Percentiles rank a stretch among this genome's conserved stretches.
These are phyloP conservation scores for Tritrichomonas foetus DNA, from an alignment of 208 protist species.

Conservation along the genomic window DNA sequence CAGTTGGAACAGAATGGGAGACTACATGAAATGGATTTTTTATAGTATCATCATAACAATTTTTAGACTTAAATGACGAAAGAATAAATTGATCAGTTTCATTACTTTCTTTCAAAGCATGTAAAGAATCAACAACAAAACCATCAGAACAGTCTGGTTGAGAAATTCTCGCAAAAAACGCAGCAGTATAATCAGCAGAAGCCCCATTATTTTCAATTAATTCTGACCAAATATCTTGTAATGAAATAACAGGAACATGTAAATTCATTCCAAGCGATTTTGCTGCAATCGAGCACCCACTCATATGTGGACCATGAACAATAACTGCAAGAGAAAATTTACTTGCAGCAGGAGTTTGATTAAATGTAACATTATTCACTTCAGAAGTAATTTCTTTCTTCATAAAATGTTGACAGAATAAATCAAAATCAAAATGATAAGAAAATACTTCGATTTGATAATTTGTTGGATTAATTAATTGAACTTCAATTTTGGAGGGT, in stretches of 20 bases:
- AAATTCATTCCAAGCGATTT: background rate
- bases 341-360: no score
- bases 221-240: background rate
- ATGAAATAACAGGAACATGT: background rate
- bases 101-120: background rate
- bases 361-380: background rate
- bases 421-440: background rate
- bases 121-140: constrained; percentile 10
- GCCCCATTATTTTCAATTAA: background rate
- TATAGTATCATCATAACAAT: background rate
- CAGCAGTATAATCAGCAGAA: background rate
- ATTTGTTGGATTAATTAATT: background rate
- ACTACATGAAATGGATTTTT: constrained; percentile 15
- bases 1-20: background rate
- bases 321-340: background rate
- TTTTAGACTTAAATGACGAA: background rate
- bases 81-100: background rate
- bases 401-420: background rate
- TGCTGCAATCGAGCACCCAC: background rate
- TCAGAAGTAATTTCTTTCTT: background rate
- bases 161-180: background rate
- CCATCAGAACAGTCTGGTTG: background rate
- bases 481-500: background rate
- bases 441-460: constrained; percentile 17
- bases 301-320: background rate